These are phyloP conservation scores for Penicillium arizonense DNA, from an alignment of 495 filamentous ascomycete species.

Conservation along the genomic window DNA sequence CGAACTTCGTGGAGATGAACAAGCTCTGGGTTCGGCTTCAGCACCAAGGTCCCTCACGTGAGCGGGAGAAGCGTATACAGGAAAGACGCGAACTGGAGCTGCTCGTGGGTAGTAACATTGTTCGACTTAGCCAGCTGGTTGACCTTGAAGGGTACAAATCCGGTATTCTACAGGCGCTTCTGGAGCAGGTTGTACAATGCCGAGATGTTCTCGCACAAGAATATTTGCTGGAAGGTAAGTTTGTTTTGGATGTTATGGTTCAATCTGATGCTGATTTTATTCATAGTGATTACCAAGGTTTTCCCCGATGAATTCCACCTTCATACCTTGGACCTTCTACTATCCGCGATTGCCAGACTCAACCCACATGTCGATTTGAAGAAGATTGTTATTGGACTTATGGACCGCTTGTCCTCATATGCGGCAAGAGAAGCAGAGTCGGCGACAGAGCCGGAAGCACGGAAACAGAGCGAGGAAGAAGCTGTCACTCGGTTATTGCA, in stretches of 20 bases:
- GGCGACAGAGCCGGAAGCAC: conserved; percentile 70
- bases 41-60: conserved; percentile 94
- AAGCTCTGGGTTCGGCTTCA: conserved; percentile 98
- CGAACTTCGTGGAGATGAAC: conserved; percentile 99
- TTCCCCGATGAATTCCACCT: conserved; percentile 99
- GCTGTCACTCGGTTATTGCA: conserved; percentile 74
- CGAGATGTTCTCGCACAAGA: conserved; percentile 96
- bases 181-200: conserved; percentile 97
- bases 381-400: conserved; percentile 95
- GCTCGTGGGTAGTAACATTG: conserved; percentile 93
- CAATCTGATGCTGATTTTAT: conserved; percentile 19
- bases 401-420: conserved; percentile 93
- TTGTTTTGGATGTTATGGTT: neutral
- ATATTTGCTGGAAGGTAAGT: conserved; percentile 82
- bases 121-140: conserved; percentile 91
- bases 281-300: conserved; percentile 89
- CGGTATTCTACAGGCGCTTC: conserved; percentile 79
- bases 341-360: conserved; percentile 84
- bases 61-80: conserved; percentile 87
- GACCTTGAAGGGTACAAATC: conserved; percentile 92
- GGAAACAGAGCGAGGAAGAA: conserved; percentile 77
- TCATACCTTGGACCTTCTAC: conserved; percentile 90
- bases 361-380: conserved; percentile 97
- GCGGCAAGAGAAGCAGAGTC: conserved; percentile 82
- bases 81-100: conserved; percentile 94